phyloP scores from a whole-genome alignment of 345 rosid species.

The Eucalyptus pauciflora region DNA sequence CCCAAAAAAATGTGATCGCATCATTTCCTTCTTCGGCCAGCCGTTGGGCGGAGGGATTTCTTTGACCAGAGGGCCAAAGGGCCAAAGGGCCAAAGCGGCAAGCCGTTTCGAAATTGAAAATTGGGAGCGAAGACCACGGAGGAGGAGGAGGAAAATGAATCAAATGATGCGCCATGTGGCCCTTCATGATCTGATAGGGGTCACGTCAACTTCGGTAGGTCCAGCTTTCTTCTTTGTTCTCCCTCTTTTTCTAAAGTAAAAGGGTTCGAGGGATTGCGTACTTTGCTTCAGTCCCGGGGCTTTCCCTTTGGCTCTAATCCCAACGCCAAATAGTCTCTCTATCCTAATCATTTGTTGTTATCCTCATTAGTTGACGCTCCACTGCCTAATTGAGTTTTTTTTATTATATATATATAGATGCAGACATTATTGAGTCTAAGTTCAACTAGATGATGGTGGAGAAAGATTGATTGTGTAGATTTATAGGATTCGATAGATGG shows the following conservation, averaged over 20 bases:
- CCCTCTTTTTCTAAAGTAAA: background rate
- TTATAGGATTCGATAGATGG: rapidly evolving
- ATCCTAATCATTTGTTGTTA: background rate
- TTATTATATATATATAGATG: background rate
- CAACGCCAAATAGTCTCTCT: background rate
- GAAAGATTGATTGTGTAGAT: background rate
- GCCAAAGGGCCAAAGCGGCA: background rate
- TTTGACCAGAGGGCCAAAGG: background rate
- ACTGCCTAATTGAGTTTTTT: background rate
- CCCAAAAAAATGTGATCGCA: background rate
- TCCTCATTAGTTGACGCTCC: background rate
- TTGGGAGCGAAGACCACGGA: background rate
- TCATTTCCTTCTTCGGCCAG: background rate
- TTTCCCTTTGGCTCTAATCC: background rate
- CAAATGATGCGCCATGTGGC: background rate
- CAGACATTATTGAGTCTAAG: no score
- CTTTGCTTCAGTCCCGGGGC: background rate
- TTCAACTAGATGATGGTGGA: background rate
- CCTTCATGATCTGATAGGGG: background rate
- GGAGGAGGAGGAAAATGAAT: background rate
- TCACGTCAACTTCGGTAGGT: background rate
- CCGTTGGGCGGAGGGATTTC: background rate
- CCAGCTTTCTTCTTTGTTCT: background rate
- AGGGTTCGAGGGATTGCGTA: background rate
- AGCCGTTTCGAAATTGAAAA: background rate